Conservation (phyloP, 1,139 yeast species). For the Geotrichum restrictum region DNA sequence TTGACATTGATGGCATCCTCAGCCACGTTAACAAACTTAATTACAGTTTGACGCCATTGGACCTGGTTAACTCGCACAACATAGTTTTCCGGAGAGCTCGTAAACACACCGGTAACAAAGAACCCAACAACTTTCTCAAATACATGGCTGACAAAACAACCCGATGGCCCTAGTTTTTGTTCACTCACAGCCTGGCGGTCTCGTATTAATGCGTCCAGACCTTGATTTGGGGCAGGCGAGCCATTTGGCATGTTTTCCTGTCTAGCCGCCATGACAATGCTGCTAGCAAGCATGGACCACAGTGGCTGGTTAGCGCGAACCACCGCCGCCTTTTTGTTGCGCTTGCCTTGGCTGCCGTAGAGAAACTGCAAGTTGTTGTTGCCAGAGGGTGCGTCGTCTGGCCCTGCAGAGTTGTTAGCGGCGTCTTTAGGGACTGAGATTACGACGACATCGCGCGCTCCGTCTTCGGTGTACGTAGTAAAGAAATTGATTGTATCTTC, state of each 20-base stretch:
- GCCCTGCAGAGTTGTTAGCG: conserved; percentile 15
- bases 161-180: conserved; percentile 21
- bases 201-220: conserved; percentile 16
- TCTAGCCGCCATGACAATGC: conserved; percentile 38
- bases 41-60: conserved; percentile 39
- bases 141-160: conserved; percentile 33
- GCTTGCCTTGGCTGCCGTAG: conserved; percentile 5
- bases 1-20: conserved; percentile 20
- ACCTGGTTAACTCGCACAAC: conserved; percentile 37
- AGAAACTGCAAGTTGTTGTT: conserved; percentile 12
- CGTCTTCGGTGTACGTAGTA: conserved; percentile 10
- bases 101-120: conserved; percentile 29
- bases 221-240: conserved; percentile 15
- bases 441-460: conserved; percentile 7
- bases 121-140: conserved; percentile 37
- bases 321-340: conserved; percentile 17
- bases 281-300: conserved; percentile 40
- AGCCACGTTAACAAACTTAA: conserved; percentile 23
- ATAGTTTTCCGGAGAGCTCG: conserved; percentile 26
- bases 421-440: conserved; percentile 26
- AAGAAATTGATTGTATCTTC: conserved; percentile 3
- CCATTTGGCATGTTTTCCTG: conserved; percentile 28
- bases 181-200: conserved; percentile 19
- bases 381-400: conserved; percentile 6
- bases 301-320: conserved; percentile 36